Evolutionary conservation across 2,329 filamentous ascomycete genomes (phyloP).

Genomic region (Simplicillium sp.): DNA sequence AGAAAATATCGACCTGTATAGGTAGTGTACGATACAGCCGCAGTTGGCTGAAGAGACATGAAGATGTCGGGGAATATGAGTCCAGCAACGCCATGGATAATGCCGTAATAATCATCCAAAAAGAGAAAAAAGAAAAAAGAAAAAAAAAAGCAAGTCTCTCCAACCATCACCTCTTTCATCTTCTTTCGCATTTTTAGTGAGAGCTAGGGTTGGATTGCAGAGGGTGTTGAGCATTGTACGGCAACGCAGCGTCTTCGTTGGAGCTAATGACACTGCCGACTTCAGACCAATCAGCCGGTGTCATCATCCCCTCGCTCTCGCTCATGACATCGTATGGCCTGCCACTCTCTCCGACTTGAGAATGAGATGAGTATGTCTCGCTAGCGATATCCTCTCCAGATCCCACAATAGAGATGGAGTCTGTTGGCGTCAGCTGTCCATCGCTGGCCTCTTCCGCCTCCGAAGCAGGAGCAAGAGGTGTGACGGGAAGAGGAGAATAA

Average conservation of each 20-base stretch:
- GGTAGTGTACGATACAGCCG: too few species aligned
- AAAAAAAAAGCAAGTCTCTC: too few species aligned
- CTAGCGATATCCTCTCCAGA: slow-evolving; percentile 38
- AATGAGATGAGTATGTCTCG: slow-evolving; percentile 26
- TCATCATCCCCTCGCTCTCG: slow-evolving; percentile 48
- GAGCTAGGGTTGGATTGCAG: too few species aligned
- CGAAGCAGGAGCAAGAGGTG: slow-evolving; percentile 37
- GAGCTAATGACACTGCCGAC: slow-evolving; percentile 54
- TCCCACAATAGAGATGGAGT: slow-evolving; percentile 45
- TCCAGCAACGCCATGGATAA: too few species aligned
- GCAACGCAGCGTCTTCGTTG: slow-evolving; percentile 23
- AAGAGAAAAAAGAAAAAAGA: too few species aligned
- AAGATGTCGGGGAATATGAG: too few species aligned
- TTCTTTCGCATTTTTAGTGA: too few species aligned
- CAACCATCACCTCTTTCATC: too few species aligned
- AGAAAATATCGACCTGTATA: too few species aligned
- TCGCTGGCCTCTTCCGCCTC: slow-evolving; percentile 43
- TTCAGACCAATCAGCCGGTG: slow-evolving; percentile 56
- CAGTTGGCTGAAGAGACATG: too few species aligned
- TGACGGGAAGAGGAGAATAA: slow-evolving; percentile 50
- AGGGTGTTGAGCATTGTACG: too few species aligned
- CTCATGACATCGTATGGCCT: slow-evolving; percentile 46
- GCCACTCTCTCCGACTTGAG: slow-evolving; percentile 21
- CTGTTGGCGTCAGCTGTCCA: slow-evolving; percentile 48
- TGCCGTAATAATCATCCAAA: too few species aligned